phyloP scores from a whole-genome alignment of 1,284 basidiomycete species.

The Irpex lacteus region DNA sequence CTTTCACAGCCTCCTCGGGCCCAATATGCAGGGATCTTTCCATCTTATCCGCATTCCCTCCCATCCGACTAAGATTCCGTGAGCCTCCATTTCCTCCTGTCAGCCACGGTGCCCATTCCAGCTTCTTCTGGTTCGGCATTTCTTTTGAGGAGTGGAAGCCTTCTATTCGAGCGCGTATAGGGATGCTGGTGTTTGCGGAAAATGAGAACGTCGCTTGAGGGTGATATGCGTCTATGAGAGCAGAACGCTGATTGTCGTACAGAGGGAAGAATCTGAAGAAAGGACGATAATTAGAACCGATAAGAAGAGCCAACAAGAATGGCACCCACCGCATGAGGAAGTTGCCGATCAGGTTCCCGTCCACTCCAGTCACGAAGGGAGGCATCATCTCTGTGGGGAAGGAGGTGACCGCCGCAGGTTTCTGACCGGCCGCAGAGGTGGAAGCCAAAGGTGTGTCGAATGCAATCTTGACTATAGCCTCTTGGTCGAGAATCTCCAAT shows the following conservation, averaged over 20 bases:
- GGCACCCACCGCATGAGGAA: conserved; percentile 72
- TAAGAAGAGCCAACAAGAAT: not conserved
- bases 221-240: conserved; percentile 76
- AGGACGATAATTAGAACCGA: conserved; percentile 3
- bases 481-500: conserved; percentile 72
- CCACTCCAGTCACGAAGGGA: conserved; percentile 76
- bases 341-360: conserved; percentile 62
- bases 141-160: conserved; percentile 58
- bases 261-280: conserved; percentile 73
- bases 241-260: conserved; percentile 76
- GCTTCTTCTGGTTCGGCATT: conserved; percentile 78
- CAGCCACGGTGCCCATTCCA: conserved; percentile 76
- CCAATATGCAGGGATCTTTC: conserved; percentile 75
- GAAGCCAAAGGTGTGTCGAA: conserved; percentile 55
- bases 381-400: conserved; percentile 75
- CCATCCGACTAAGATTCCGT: conserved; percentile 74
- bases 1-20: conserved; percentile 61
- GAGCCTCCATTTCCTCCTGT: conserved; percentile 54
- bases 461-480: conserved; percentile 68
- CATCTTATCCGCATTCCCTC: conserved; percentile 59
- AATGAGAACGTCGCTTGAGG: conserved; percentile 87
- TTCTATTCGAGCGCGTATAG: conserved; percentile 65
- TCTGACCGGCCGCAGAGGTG: conserved; percentile 14
- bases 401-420: conserved; percentile 46
- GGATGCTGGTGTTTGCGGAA: conserved; percentile 79